Evolutionary conservation across 805 yeast species (phyloP).

Genomic region (Monosporozyma solicola): DNA sequence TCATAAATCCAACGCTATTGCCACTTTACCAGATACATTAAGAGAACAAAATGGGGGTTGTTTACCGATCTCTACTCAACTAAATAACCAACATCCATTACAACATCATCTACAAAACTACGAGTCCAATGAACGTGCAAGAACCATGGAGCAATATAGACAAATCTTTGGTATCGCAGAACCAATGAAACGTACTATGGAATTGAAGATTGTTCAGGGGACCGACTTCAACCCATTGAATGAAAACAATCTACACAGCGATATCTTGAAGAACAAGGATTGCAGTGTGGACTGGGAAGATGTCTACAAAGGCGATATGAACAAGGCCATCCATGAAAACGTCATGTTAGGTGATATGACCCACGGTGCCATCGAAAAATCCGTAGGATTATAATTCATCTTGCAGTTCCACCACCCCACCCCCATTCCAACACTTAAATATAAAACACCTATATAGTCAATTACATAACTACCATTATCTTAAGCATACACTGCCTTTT

Average conservation of each 20-base stretch:
- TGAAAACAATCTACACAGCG: constrained; percentile 49
- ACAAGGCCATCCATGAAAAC: not conserved
- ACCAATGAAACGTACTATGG: constrained; percentile 89
- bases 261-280: constrained; percentile 73
- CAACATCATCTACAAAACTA: constrained; percentile 68
- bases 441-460: not conserved
- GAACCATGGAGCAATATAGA: constrained; percentile 68
- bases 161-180: constrained; percentile 87
- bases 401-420: not conserved
- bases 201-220: constrained; percentile 58
- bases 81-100: constrained; percentile 78
- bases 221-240: constrained; percentile 65
- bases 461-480: not conserved
- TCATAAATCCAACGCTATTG: constrained; percentile 49
- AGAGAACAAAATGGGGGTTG: constrained; percentile 59
- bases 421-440: not conserved
- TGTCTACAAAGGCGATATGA: constrained; percentile 45
- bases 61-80: constrained; percentile 41
- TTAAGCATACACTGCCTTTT: not conserved
- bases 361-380: constrained; percentile 66
- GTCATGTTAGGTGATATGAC: constrained; percentile 37
- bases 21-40: constrained; percentile 60
- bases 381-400: constrained; percentile 25
- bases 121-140: constrained; percentile 66
- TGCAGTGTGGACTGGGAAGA: constrained; percentile 88